Evolutionary conservation across 2,329 filamentous ascomycete species (phyloP), one percentile per base, ranked within the genome.

Genomic region (Calonectria hawksworthii): DNA sequence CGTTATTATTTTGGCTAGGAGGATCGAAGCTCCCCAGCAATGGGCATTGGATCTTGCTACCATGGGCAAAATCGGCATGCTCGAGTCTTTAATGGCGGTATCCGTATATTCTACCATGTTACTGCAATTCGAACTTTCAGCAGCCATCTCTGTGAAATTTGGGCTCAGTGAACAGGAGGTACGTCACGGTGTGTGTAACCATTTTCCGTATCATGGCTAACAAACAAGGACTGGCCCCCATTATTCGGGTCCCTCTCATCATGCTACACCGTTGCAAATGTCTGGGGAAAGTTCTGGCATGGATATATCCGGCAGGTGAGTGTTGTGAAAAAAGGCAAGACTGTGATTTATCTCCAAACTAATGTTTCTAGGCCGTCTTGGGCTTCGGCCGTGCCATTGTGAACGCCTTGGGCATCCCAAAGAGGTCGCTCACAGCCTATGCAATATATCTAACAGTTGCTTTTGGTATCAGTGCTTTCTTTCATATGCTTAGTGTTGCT

Each of bases 251-350:
- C 28, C 14, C 51, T 74, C 14, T 1, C 36, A 4, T 52, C 68
- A 5, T 75, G 74, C 23, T 76, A 72, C 21, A 74, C 65, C 10
- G n/a, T 76, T 34, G 44, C 74, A 1, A 76, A 76, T 36, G 74
- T 76, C 9, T 76, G 75, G 75, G 75, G 75, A 16, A 74, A 59
- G n/a, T 75, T 72, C n/a, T 76, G 75, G 75, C 75, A 76, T 28
- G 70, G 74, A 5, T 76, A 76, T 41, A 73, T 76, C 28, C 73
- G 70, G 2, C 70, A 75, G n/a, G 75, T 70, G 21, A 69, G 67
- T 9, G n/a, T 14, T 8, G 3, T 2, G 6, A 7, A 14, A 10
- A 11, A 6, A 11, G 9, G n/a, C 8, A 16, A 23, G 21, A 5
- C 1, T 32, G 41, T 51, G 16, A 61, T 23, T 38, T 6, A 26